Evolutionary conservation across 225 moss, liverwort and hornwort genomes (phyloP).

Genomic region (Thuidium tamariscinum): DNA sequence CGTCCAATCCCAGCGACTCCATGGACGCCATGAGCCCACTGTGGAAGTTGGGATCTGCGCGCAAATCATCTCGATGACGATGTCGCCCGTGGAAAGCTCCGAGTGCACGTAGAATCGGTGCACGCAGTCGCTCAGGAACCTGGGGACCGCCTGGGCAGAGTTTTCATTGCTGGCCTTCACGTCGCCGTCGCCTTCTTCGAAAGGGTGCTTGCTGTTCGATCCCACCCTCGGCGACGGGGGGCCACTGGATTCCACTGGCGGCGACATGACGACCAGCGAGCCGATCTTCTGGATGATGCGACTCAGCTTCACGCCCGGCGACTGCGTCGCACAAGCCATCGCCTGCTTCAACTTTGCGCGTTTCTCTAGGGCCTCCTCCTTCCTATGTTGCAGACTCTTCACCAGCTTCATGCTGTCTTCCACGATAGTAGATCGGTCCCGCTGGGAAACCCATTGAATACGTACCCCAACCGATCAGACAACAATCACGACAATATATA

Average conservation of each 20-base stretch:
- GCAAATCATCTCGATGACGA: constrained; percentile 34
- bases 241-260: not conserved
- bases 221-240: not conserved
- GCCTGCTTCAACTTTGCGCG: constrained; percentile 13
- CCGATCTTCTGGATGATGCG: constrained; percentile 1
- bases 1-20: constrained; percentile 19
- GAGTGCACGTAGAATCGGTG: constrained; percentile 29
- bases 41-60: constrained; percentile 19
- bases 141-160: not conserved
- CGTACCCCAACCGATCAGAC: not conserved
- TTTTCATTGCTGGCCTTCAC: not conserved
- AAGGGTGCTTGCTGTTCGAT: not conserved
- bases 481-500: not conserved
- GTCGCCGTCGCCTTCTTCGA: not conserved
- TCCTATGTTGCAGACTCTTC: constrained; percentile 65
- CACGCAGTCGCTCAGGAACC: constrained; percentile 15
- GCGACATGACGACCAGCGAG: not conserved
- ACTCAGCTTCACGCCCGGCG: constrained; percentile 2
- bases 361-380: constrained; percentile 7
- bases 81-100: not conserved
- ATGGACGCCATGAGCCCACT: constrained; percentile 18
- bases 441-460: not conserved
- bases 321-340: not conserved
- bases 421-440: constrained; percentile 35
- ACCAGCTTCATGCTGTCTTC: constrained; percentile 39